Percentiles rank a stretch among this genome's conserved stretches.
phyloP scores from a whole-genome alignment of 805 yeast species.

The Starmerella bacillaris region DNA sequence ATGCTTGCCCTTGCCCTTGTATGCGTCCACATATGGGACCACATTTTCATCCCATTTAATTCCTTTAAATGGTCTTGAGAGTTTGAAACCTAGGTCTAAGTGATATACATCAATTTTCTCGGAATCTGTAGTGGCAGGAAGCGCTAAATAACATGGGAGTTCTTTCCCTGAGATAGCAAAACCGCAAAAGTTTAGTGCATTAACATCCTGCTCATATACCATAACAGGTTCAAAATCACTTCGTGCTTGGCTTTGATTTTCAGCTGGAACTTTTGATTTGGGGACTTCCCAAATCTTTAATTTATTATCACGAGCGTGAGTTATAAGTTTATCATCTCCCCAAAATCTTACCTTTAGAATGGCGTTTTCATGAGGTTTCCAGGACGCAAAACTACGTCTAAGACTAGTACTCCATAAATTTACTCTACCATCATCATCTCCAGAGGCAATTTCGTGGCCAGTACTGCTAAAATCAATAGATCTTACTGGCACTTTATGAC shows the following conservation, averaged over 20 bases:
- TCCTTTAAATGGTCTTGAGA: constrained; percentile 14
- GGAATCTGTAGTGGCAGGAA: constrained; percentile 50
- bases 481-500: constrained; percentile 22
- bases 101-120: constrained; percentile 46
- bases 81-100: constrained; percentile 16
- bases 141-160: constrained; percentile 26
- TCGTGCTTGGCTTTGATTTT: no score
- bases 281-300: constrained; percentile 19
- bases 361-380: constrained; percentile 41
- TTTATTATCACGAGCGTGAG: constrained; percentile 53
- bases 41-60: constrained; percentile 1
- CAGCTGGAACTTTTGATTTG: no score
- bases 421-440: constrained; percentile 46
- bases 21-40: no score
- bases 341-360: constrained; percentile 34
- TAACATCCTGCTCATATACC: constrained; percentile 43
- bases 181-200: constrained; percentile 54
- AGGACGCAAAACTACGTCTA: constrained; percentile 37
- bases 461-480: constrained; percentile 19
- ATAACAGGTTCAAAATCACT: constrained; percentile 3
- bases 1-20: background rate
- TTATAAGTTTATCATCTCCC: constrained; percentile 29
- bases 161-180: constrained; percentile 27
- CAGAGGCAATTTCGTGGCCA: constrained; percentile 30
- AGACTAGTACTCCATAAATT: constrained; percentile 47